phyloP scores from a whole-genome alignment of 1,139 yeast species.

The Sugiyamaella grinbergsii region DNA sequence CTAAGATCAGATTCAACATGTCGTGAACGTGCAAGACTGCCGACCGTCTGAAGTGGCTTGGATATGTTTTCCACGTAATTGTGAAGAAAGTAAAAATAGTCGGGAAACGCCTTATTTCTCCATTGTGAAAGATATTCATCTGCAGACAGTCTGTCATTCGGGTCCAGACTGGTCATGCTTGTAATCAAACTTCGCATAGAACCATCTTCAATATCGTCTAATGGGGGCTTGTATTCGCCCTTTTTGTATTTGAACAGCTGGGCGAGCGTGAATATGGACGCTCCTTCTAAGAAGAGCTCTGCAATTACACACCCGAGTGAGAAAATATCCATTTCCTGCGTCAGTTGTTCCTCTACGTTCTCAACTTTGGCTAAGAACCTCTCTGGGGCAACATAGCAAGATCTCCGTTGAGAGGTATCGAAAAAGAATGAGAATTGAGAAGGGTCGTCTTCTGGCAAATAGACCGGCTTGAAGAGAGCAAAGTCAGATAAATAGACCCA shows the following conservation, averaged over 20 bases:
- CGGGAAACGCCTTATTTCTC: constrained; percentile 60
- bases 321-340: constrained; percentile 81
- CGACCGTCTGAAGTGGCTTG: constrained; percentile 31
- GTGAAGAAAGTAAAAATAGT: constrained; percentile 70
- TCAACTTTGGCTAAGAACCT: constrained; percentile 55
- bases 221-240: constrained; percentile 64
- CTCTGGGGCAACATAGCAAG: constrained; percentile 94
- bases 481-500: constrained; percentile 86
- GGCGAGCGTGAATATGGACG: constrained; percentile 81
- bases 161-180: constrained; percentile 66
- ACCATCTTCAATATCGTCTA: constrained; percentile 55
- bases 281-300: constrained; percentile 83
- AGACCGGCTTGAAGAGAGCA: constrained; percentile 80
- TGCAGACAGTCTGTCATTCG: constrained; percentile 60
- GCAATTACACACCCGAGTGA: constrained; percentile 91
- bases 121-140: constrained; percentile 54
- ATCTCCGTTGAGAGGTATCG: constrained; percentile 83
- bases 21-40: constrained; percentile 37
- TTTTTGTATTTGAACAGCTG: constrained; percentile 81
- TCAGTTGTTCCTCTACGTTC: constrained; percentile 42
- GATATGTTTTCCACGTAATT: constrained; percentile 59
- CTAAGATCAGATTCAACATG: constrained; percentile 58
- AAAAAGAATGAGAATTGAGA: constrained; percentile 91
- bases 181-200: constrained; percentile 56
- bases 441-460: constrained; percentile 90